Evolutionary conservation across 2,329 filamentous ascomycete genomes (phyloP).

Genomic region (Pseudogymnoascus sp.): DNA sequence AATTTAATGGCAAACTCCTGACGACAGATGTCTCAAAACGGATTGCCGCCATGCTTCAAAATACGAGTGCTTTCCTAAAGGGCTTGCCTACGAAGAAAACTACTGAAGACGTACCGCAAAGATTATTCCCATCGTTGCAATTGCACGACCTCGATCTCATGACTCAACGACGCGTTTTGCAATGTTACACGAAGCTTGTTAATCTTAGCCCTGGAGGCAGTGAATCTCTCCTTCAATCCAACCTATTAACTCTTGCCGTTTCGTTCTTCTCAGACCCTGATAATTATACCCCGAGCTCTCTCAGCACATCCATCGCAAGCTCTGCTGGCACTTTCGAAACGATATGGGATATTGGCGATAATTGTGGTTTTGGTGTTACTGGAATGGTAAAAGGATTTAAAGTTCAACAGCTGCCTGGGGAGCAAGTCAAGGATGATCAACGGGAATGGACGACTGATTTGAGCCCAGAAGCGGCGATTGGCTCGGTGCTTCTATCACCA

Average conservation of each 20-base stretch:
- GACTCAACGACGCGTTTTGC: slow-evolving; percentile 84
- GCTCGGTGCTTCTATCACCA: slow-evolving; percentile 55
- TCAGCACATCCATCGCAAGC: slow-evolving; percentile 86
- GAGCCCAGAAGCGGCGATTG: slow-evolving; percentile 57
- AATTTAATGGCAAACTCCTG: slow-evolving; percentile 84
- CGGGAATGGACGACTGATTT: slow-evolving; percentile 45
- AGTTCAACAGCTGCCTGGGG: slow-evolving; percentile 60
- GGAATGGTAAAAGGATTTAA: slow-evolving; percentile 73
- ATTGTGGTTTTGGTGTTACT: slow-evolving; percentile 88
- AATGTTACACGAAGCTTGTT: slow-evolving; percentile 89
- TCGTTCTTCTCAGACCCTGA: slow-evolving; percentile 90
- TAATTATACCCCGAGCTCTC: slow-evolving; percentile 72
- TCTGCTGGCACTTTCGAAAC: slow-evolving; percentile 85
- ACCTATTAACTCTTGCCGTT: slow-evolving; percentile 79
- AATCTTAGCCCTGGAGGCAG: slow-evolving; percentile 80
- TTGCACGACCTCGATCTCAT: slow-evolving; percentile 85
- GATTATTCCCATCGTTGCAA: slow-evolving; percentile 76
- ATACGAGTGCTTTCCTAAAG: slow-evolving; percentile 82
- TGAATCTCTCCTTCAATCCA: slow-evolving; percentile 83
- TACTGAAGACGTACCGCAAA: slow-evolving; percentile 76
- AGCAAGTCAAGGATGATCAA: slow-evolving; percentile 46
- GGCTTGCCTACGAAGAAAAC: slow-evolving; percentile 75
- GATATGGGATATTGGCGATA: slow-evolving; percentile 91
- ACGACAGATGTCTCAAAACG: slow-evolving; percentile 92
- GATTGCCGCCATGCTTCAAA: slow-evolving; percentile 89